Percentiles rank a stretch among this genome's conserved stretches.
Conservation (phyloP, 2,329 filamentous ascomycete genomes). For the Ceratocystis huliohia region DNA sequence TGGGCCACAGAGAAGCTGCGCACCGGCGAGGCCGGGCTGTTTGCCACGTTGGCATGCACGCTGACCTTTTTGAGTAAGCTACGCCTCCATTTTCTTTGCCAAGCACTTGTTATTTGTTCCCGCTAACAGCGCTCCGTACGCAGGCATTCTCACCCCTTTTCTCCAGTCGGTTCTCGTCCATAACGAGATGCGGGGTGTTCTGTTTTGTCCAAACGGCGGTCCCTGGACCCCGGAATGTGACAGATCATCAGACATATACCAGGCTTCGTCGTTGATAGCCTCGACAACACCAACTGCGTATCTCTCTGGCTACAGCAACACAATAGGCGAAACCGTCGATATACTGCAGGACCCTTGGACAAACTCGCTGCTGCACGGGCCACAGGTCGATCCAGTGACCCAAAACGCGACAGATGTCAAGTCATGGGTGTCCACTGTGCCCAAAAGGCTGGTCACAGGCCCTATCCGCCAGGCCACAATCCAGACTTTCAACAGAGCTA, state of each 20-base stretch:
- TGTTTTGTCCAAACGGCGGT: constrained; percentile 16
- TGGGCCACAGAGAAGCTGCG: constrained; percentile 16
- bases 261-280: constrained; percentile 16
- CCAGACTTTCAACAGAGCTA: constrained; percentile 6
- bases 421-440: constrained; percentile 17
- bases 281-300: constrained; percentile 17
- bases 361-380: constrained; percentile 10
- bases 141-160: constrained; percentile 17
- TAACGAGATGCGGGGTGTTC: constrained; percentile 9
- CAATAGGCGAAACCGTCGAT: constrained; percentile 11
- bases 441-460: constrained; percentile 14
- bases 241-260: not conserved
- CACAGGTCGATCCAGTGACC: constrained; percentile 10
- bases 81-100: too few relatives aligned
- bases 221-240: constrained; percentile 18
- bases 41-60: constrained; percentile 15
- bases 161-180: constrained; percentile 15
- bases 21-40: constrained; percentile 7
- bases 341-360: constrained; percentile 14
- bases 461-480: constrained; percentile 18
- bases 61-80: constrained; percentile 12
- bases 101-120: too few relatives aligned
- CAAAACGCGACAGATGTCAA: constrained; percentile 15
- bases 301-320: constrained; percentile 16
- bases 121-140: not conserved